Conservation (phyloP, 1,139 yeast genomes). For the Kodamaea fungicola region DNA sequence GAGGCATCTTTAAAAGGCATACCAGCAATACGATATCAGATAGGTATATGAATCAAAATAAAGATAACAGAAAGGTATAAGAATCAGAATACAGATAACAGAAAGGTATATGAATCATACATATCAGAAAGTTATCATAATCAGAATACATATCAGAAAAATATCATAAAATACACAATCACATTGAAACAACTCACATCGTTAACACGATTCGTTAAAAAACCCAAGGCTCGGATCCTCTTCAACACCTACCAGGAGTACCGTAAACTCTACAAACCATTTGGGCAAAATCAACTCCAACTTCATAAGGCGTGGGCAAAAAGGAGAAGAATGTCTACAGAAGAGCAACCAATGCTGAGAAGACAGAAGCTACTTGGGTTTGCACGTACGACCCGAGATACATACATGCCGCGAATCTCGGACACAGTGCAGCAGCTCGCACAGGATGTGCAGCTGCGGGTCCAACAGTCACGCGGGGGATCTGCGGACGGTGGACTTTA, state of each 20-base stretch:
- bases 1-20: too few species aligned
- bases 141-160: too few species aligned
- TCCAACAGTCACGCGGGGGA: constrained; percentile 27
- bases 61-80: too few species aligned
- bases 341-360: constrained; percentile 14
- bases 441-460: constrained; percentile 29
- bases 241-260: constrained; percentile 5
- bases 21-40: too few species aligned
- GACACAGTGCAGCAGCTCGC: constrained; percentile 50
- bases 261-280: constrained; percentile 8
- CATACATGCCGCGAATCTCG: constrained; percentile 51
- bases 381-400: constrained; percentile 55
- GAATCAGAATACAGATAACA: too few species aligned
- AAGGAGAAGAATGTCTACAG: constrained; percentile 3
- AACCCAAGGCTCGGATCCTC: too few species aligned
- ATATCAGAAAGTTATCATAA: too few species aligned
- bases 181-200: too few species aligned
- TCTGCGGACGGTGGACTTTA: constrained; percentile 22
- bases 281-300: constrained; percentile 1
- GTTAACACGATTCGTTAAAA: too few species aligned
- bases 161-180: too few species aligned
- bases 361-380: constrained; percentile 44
- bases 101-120: too few species aligned
- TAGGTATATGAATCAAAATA: too few species aligned
- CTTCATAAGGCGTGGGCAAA: constrained; percentile 8